Base-by-base conservation (phyloP, 345 rosid genomes). In the Aurinia saxatilis region DNA sequence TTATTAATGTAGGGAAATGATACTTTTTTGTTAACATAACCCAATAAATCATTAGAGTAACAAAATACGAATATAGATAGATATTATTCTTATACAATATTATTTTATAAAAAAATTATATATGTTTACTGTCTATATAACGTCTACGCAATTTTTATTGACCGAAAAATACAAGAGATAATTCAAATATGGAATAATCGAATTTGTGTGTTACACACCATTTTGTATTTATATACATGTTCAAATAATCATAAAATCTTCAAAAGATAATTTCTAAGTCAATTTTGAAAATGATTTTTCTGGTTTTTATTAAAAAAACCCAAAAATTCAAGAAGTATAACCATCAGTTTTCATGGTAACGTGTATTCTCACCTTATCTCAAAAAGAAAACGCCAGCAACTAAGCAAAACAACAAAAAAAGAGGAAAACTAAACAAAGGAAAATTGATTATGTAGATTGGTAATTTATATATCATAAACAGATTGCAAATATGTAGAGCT, bases 211-310 rank as follows among this genome's bases (percentile, higher is more conserved):
- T 70, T 63, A 55, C 69, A 63, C 64, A 63, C 46, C 5, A 10
- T 55, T 70, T 70, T 70, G 74, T 70, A 70, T 48, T 70, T 56
- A 39, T 56, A 29, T 56, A 63, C 68, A 66, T 59, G 50, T 57
- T 62, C 64, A 47, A 57, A 50, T 36, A 56, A 50, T 54, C 16
- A 30, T 39, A 21, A 19, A 48, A 18, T 6, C 8, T 2, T 7
- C 5, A 29, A 42, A 46, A 48, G 34, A 70, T 55, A 54, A 61
- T 48, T 70, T 70, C 33, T 21, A 39, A 70, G 74, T 49, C 74
- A 63, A 16, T n/a, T 16, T 39, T 40, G 74, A 56, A 63, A 70
- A 55, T 49, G 69, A 63, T 48, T 70, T 70, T 70, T 35, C 31
- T 2, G 1, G 2, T 19, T 42, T 65, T 19, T 11, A 10, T 33